Base-by-base conservation (phyloP, 202 grass and related monocot genomes). In the Setaria italica region DNA sequence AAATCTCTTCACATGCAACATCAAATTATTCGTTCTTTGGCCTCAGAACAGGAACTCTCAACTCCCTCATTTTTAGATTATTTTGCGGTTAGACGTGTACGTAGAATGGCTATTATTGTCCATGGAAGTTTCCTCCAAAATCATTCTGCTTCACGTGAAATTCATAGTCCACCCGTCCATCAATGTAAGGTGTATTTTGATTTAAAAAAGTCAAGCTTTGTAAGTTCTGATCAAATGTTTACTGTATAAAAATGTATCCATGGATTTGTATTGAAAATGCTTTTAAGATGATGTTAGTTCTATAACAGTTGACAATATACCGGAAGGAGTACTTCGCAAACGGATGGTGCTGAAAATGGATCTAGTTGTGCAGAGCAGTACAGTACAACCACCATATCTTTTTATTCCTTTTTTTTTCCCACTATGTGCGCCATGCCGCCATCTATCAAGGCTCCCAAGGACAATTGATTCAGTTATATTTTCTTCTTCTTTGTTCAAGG, bases 1-100 rank as follows among this genome's bases (percentile, higher is more conserved):
- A 78, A 63, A 25, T 66, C 45, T 66, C 45, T 56, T 67, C 72
- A 73, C 67, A 64, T 75, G 50, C 78, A 48, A 9, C 21, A 57
- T 80, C 33, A 12, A 55, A 57, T 0, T 2, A 57, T 67, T 8
- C 17, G 48, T 34, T 50, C 47, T 67, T 35, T 57, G 49, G 21
- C 72, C 1, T 67, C 41, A 0, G 15, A 80, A 46, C 51, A 80
- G 47, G 67, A 66, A 57, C 21, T 17, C 37, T 42, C 47, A 49
- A 59, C 21, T n/a, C 39, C 6, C 10, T 58, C 17, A 4, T 37
- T 49, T 16, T 32, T 11, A 62, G 67, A 53, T 55, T 54, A 33
- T 72, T 42, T 47, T 50, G 53, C 9, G 9, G 71, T 68, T 74
- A 20, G 32, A 20, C 50, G 17, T 33, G 70, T 72, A 72, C n/a